Percentiles rank a stretch among this genome's conserved stretches.
Evolutionary conservation across 2,329 filamentous ascomycete genomes (phyloP).

Genomic region (Hymenoscyphus albidus): DNA sequence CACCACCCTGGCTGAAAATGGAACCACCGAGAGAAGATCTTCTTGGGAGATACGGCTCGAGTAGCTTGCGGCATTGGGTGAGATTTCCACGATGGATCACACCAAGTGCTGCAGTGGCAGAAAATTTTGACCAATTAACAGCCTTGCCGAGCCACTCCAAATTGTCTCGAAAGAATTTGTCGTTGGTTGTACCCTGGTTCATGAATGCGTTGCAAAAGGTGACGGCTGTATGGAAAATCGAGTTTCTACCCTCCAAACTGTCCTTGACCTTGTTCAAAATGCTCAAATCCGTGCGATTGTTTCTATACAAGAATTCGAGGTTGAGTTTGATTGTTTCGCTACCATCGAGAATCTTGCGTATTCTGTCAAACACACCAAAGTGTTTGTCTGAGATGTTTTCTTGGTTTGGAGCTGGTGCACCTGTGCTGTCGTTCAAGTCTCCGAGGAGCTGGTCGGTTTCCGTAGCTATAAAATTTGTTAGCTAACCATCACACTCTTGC

Average conservation of each 20-base stretch:
- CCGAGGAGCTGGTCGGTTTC: constrained; percentile 54
- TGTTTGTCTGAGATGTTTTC: constrained; percentile 45
- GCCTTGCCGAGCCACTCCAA: constrained; percentile 97
- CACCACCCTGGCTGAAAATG: constrained; percentile 92
- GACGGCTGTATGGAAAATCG: constrained; percentile 96
- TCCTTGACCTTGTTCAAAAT: constrained; percentile 96
- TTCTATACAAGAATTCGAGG: constrained; percentile 92
- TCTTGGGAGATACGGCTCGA: constrained; percentile 90
- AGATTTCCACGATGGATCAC: constrained; percentile 97
- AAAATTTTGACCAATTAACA: constrained; percentile 99
- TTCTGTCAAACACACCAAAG: constrained; percentile 57
- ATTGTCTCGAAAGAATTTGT: constrained; percentile 98
- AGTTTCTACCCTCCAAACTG: constrained; percentile 91
- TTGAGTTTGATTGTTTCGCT: constrained; percentile 93
- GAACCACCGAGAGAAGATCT: constrained; percentile 74
- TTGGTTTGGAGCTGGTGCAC: constrained; percentile 23
- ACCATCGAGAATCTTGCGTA: constrained; percentile 71
- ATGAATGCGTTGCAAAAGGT: constrained; percentile 99
- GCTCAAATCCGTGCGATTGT: constrained; percentile 86
- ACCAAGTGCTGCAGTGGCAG: constrained; percentile 89
- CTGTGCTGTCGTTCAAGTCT: constrained; percentile 44
- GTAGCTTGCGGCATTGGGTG: constrained; percentile 84
- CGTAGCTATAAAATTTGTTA: constrained; percentile 20
- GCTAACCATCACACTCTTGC: not conserved
- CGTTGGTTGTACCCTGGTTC: constrained; percentile 97